phyloP scores from a whole-genome alignment of 2,329 filamentous ascomycete species.

The Hymenoscyphus fructigenus region DNA sequence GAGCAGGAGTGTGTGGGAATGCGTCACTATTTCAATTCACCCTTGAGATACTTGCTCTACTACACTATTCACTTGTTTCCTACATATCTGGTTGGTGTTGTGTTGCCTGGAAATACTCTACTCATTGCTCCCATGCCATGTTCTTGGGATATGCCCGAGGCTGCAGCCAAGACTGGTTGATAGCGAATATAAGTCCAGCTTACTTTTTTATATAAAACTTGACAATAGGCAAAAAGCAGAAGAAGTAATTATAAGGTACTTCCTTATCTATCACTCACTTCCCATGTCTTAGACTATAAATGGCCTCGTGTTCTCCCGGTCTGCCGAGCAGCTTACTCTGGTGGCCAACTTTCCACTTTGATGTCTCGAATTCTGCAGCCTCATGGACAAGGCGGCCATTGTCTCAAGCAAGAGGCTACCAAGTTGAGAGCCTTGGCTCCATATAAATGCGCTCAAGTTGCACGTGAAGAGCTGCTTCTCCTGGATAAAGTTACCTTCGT shows the following conservation, averaged over 20 bases:
- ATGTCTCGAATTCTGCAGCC: not conserved
- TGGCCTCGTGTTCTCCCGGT: not conserved
- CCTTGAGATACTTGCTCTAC: not conserved
- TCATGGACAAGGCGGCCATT: constrained; percentile 3
- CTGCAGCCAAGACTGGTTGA: not conserved
- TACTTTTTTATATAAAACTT: not conserved
- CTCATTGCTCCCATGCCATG: not conserved
- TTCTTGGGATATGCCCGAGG: not conserved
- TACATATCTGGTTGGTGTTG: not conserved
- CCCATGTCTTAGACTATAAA: not conserved
- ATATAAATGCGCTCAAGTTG: not conserved
- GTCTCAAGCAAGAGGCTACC: not conserved
- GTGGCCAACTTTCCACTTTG: constrained; percentile 1
- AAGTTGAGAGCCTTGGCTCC: not conserved
- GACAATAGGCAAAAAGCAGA: not conserved
- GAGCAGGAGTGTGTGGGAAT: not conserved
- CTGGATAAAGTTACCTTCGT: not conserved
- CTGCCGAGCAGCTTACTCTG: not conserved
- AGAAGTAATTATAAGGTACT: not conserved
- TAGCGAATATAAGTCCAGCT: not conserved
- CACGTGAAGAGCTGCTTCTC: constrained; percentile 1
- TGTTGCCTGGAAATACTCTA: not conserved
- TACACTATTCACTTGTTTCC: not conserved
- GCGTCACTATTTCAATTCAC: not conserved
- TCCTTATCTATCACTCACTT: not conserved